Evolutionary conservation across 164 flowering plant species (phyloP), one percentile per base, ranked within the genome.

Genomic region (Nymphaea colorata): DNA sequence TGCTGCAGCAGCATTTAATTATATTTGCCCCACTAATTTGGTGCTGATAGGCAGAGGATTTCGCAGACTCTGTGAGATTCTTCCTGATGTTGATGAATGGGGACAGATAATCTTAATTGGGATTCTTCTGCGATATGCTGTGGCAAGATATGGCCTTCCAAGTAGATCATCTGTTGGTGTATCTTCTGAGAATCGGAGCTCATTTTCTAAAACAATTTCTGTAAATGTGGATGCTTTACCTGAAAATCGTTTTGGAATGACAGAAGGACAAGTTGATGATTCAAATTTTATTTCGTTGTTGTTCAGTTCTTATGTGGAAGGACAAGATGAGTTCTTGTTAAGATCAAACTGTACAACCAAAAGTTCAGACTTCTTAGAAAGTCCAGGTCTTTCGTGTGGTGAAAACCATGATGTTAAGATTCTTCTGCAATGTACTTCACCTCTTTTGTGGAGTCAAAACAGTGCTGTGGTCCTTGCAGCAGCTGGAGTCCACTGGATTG

Each of bases 51-150:
- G 89, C 43, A 88, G 75, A 81, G 79, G 79, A 64, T 95, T 82
- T 68, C 82, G 66, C 79, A 81, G 78, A 71, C 76, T 95, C 70
- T 90, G 99, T 72, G 90, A 92, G 80, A 80, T 79, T 78, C 91
- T 95, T 69, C 99, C 96, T 53, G 99, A 95, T 78, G 91, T 92
- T 67, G 99, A 95, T 82, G 98, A 92, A 73, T 92, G 98, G 99
- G 98, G 98, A 57, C 98, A 92, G 79, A 89, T 92, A 74, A 71
- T 85, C 44, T 77, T 92, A 76, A 84, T 89, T 73, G 96, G 83
- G 66, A 87, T 90, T 67, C 90, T 95, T 74, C 75, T 95, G 62
- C 89, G 99, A 41, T 95, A 85, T 79, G 85, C 75, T 17, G 78
- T 92, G 55, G 96, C 98, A 65, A 85, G 82, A 72, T 87, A 90